Evolutionary conservation across 2,329 filamentous ascomycete genomes (phyloP).

Genomic region (Orbilia quercus): DNA sequence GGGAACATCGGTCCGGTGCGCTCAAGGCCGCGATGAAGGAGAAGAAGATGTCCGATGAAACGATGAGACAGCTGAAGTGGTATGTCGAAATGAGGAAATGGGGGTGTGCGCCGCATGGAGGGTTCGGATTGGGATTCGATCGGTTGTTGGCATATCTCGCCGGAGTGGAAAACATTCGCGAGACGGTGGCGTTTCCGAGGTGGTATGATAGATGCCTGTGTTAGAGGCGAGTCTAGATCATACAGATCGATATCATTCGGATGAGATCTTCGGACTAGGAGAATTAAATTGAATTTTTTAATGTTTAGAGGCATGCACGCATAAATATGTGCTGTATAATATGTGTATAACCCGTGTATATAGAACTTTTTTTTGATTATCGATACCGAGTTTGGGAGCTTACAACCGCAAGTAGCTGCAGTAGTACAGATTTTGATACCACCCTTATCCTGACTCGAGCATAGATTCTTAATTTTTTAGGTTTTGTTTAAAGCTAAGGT

Average conservation of each 20-base stretch:
- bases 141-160: constrained; percentile 84
- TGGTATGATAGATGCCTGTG: constrained; percentile 74
- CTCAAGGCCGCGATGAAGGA: constrained; percentile 66
- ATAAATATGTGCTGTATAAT: too few species aligned
- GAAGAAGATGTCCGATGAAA: constrained; percentile 62
- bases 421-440: too few species aligned
- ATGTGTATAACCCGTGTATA: too few species aligned
- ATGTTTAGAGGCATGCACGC: too few species aligned
- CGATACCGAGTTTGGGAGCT: too few species aligned
- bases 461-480: not conserved
- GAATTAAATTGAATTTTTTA: too few species aligned
- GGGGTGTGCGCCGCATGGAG: constrained; percentile 91
- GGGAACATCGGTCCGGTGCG: constrained; percentile 79
- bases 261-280: too few species aligned
- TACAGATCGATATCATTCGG: too few species aligned
- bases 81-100: constrained; percentile 88
- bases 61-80: constrained; percentile 75
- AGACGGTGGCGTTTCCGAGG: constrained; percentile 86
- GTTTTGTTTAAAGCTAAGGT: not conserved
- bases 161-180: constrained; percentile 82
- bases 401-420: too few species aligned
- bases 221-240: constrained; percentile 61
- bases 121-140: constrained; percentile 91
- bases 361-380: too few species aligned
- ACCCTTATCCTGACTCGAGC: too few species aligned